Conservation (phyloP, 164 flowering plant species). For the Cinnamomum micranthum region DNA sequence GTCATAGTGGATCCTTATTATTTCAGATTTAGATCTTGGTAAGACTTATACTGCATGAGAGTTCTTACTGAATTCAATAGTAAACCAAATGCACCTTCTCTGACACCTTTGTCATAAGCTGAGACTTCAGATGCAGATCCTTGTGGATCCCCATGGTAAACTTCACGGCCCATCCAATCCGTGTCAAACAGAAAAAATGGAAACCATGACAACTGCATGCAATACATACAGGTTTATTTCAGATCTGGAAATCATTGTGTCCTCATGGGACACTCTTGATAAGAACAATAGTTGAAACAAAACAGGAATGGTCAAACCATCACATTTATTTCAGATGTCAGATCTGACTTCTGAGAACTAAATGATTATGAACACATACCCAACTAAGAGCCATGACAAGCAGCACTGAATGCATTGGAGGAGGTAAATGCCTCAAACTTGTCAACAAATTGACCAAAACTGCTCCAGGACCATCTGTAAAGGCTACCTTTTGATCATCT, state of each 20-base stretch:
- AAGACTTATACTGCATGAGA: conserved; percentile 26
- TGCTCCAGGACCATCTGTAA: conserved; percentile 83
- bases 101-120: conserved; percentile 82
- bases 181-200: conserved; percentile 98
- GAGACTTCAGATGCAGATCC: conserved; percentile 45
- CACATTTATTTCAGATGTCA: too few relatives aligned
- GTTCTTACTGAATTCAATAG: conserved; percentile 99
- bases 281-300: too few relatives aligned
- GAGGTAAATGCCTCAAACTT: conserved; percentile 87
- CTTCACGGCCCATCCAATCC: conserved; percentile 99
- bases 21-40: not conserved
- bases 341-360: not conserved
- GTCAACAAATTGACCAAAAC: conserved; percentile 86
- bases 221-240: not conserved
- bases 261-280: too few relatives aligned
- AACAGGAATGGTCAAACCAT: too few relatives aligned
- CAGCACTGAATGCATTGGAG: conserved; percentile 94
- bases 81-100: conserved; percentile 99
- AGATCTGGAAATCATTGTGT: too few relatives aligned
- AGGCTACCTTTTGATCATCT: conserved; percentile 34
- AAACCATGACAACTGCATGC: conserved; percentile 88
- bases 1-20: too few relatives aligned
- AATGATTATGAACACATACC: conserved; percentile 44
- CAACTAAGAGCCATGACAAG: conserved; percentile 93
- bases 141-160: conserved; percentile 90